Base-by-base conservation (phyloP, 2,329 filamentous ascomycete species). In the Nemania diffusa region DNA sequence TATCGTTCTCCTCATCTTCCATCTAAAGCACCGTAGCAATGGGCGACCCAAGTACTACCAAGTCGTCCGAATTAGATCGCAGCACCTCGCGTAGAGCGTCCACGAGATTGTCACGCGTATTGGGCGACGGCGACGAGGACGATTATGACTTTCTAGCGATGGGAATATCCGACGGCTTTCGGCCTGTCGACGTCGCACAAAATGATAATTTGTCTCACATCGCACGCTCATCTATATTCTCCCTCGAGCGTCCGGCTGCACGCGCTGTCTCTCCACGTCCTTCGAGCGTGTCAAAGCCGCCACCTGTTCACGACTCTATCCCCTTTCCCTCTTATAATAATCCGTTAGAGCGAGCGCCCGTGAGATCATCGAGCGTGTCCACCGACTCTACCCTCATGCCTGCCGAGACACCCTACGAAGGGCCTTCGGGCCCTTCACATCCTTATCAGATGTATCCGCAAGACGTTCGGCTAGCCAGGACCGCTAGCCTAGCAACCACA, bases 391-490 rank as follows among this genome's bases (percentile, higher is more conserved):
- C 79, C 2, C 78, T 79, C 44, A 75, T 84, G 22, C 77, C 78
- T 34, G 69, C 83, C 3, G 85, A 92, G 64, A 90, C 87, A 65
- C 91, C 91, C 13, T 92, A 93, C 71, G 86, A 87, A 60, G 91
- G 90, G 6, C 87, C 89, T 1, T 88, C 87, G 3, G 91, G 90
- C 2, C 93, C 93, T 20, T 96, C 92, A 60, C 92, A 96, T 78
- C 92, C 93, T 0, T 97, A 97, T 77, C 88, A 88, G 72, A 91
- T 95, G 88, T 97, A 97, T 78, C 88, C 91, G 6, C 93, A 97
- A 76, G 87, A 89, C 62, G 86, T 91, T 62, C 79, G 79, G 63
- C 57, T 79, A 46, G 76, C 76, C 46, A 78, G 81, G 64, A 86
- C 88, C 8, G 82, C 86, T 26, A 94, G 92, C 75, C 82, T 91